Evolutionary conservation across 2,329 filamentous ascomycete genomes (phyloP), one percentile per base, ranked within the genome.

Genomic region (Aspergillus transmontanensis): DNA sequence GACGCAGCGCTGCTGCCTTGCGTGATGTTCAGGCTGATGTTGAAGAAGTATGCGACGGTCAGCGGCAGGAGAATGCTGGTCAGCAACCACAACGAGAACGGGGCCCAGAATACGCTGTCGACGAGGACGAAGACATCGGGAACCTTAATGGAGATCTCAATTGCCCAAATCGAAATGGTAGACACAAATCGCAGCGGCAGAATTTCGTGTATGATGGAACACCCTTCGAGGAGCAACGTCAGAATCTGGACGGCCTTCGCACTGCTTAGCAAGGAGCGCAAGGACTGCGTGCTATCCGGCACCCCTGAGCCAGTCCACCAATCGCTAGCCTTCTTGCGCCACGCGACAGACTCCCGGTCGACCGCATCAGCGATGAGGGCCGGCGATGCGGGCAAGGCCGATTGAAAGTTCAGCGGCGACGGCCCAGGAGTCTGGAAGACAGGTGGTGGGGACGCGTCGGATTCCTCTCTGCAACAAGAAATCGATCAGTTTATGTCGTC

Each of bases 11-110:
- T 65, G 57, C 72, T 65, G 16, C 66, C 65, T 28, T 66, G 70
- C 14, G 72, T 73, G 64, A 77, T 81, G 48, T 85, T 83, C 59
- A 86, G 79, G 45, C 89, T 92, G 72, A 97, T 79, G 79, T 98
- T 98, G 86, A 96, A 90, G 76, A 97, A 96, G 82, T 95, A 98
- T 30, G 91, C 92, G 48, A 88, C 83, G 36, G 91, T 66, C 57
- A 89, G 81, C 1, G 94, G 94, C 32, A 94, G 68, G 50, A 91
- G 72, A 60, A 92, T 77, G 74, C 87, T 90, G 11, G 93, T 95
- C 41, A 89, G 75, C 6, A 87, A 76, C 93, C 94, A 98, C 23
- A 93, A 84, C 9, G 89, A 83, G 60, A 91, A 87, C 0, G 94
- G 90, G 0, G 87, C 89, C 94, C 94, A 98, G 84, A 97, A 98